These are phyloP conservation scores for grape (Vitis vinifera) DNA, from an alignment of 164 flowering plant species.

Conservation along the genomic window DNA sequence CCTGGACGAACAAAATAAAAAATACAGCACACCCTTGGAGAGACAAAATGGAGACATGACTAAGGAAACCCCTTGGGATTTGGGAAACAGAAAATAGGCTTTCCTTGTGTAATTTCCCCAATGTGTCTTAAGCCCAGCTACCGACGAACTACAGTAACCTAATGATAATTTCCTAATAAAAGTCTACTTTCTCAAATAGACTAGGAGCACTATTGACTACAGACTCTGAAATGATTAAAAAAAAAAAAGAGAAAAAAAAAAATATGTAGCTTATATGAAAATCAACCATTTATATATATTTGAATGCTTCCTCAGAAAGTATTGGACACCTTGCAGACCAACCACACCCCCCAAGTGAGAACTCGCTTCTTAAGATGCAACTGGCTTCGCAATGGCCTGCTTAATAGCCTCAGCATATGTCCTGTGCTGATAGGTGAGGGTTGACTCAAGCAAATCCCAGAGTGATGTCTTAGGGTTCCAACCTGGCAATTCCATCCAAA, in stretches of 20 bases:
- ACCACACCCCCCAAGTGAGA: conserved; percentile 4
- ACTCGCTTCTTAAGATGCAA: conserved; percentile 38
- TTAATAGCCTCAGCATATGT: conserved; percentile 89
- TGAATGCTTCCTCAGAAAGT: conserved; percentile 1
- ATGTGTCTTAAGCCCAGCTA: conserved; percentile 1
- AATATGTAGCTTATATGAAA: conserved; percentile 8
- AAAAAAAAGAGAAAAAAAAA: neutral
- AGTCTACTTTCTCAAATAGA: too few relatives aligned
- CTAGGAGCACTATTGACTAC: neutral
- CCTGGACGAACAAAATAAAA: neutral
- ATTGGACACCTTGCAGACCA: conserved; percentile 6
- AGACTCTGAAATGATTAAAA: neutral
- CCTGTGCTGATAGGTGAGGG: conserved; percentile 95
- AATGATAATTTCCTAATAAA: too few relatives aligned
- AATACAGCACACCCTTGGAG: neutral
- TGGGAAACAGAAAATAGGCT: conserved; percentile 1
- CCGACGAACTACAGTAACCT: too few relatives aligned
- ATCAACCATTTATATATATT: conserved; percentile 2
- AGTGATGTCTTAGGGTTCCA: conserved; percentile 98
- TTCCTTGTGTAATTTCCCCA: conserved; percentile 8
- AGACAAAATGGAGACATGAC: neutral
- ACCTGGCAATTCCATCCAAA: conserved; percentile 35
- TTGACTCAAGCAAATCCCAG: conserved; percentile 94
- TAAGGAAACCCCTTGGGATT: neutral
- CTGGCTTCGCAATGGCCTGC: conserved; percentile 67